phyloP scores from a whole-genome alignment of 306 rosid species.

The Dicorynia guianensis region DNA sequence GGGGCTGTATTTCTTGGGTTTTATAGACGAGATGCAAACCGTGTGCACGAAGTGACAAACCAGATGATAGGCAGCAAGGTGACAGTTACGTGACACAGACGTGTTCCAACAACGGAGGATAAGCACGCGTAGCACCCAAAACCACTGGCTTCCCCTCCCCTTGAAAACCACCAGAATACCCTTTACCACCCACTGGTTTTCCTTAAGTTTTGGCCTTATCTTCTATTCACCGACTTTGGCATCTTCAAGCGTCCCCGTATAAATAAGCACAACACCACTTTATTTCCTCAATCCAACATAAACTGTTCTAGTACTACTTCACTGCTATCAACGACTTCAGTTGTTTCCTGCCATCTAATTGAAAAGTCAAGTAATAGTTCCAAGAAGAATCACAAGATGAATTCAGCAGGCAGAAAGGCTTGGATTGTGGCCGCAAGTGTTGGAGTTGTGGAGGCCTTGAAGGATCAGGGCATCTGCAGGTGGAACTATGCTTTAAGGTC shows the following conservation, averaged over 20 bases:
- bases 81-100: too few species aligned
- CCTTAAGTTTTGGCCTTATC: neutral
- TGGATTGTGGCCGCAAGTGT: slow-evolving; percentile 49
- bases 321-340: too few species aligned
- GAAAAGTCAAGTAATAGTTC: too few species aligned
- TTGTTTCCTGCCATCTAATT: neutral
- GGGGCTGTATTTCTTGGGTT: too few species aligned
- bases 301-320: neutral
- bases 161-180: neutral
- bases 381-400: too few species aligned
- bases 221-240: neutral
- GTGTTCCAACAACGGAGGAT: too few species aligned
- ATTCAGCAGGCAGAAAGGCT: slow-evolving; percentile 25
- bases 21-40: too few species aligned
- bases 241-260: neutral
- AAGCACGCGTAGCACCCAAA: neutral
- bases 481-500: slow-evolving; percentile 48
- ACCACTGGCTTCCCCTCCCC: neutral
- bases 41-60: too few species aligned
- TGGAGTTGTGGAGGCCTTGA: slow-evolving; percentile 50
- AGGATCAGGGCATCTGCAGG: slow-evolving; percentile 65
- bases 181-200: neutral
- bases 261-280: neutral
- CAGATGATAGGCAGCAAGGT: too few species aligned
- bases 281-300: neutral